These are phyloP conservation scores for Thraustotheca clavata DNA, from an alignment of 352 stramenopile species.

Conservation along the genomic window DNA sequence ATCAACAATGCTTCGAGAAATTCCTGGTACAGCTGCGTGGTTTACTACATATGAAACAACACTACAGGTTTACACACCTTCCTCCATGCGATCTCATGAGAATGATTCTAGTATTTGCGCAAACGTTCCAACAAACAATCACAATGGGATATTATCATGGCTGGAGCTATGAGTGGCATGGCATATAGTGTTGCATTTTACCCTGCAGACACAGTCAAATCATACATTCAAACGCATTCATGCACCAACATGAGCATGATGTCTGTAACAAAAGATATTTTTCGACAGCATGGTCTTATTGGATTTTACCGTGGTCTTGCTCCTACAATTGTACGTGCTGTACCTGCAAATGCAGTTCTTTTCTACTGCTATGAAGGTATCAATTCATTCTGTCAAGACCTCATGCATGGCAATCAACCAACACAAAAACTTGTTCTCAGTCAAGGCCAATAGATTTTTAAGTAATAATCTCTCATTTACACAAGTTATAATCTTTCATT, in stretches of 20 bases:
- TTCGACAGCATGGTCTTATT: slow-evolving; percentile 26
- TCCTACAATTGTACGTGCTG: slow-evolving; percentile 30
- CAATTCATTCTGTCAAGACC: neutral
- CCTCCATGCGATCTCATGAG: neutral
- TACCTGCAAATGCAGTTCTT: slow-evolving; percentile 35
- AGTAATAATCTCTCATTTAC: no score
- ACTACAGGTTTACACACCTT: slow-evolving; percentile 28
- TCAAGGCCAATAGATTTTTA: no score
- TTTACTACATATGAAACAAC: slow-evolving; percentile 36
- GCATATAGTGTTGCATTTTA: slow-evolving; percentile 44
- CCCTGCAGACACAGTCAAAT: slow-evolving; percentile 40
- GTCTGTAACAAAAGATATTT: slow-evolving; percentile 26
- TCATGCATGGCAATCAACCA: neutral
- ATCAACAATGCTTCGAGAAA: slow-evolving; percentile 31
- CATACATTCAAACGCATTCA: slow-evolving; percentile 32
- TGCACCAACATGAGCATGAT: slow-evolving; percentile 24
- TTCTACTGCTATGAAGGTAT: slow-evolving; percentile 25
- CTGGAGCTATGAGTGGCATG: slow-evolving; percentile 32
- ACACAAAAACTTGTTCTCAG: neutral
- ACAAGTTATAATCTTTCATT: no score
- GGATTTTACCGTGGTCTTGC: slow-evolving; percentile 37
- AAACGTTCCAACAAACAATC: slow-evolving; percentile 26
- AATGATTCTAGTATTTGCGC: neutral
- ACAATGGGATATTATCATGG: slow-evolving; percentile 29
- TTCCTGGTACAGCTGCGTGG: slow-evolving; percentile 38